Evolutionary conservation across 202 grass and related monocot genomes (phyloP).

Genomic region (Zoysia matrella): DNA sequence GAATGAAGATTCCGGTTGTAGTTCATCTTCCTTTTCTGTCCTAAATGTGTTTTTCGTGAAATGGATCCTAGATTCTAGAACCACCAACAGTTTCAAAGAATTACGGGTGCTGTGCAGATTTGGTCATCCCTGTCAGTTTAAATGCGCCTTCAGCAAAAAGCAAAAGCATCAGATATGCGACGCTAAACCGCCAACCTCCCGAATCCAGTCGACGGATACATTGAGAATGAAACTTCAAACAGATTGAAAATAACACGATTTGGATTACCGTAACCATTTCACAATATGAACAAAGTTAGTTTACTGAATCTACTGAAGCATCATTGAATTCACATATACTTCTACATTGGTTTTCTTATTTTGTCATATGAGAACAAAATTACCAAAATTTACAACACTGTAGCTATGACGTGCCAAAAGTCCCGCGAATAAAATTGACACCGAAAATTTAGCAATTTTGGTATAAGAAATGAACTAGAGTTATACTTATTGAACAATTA

Average conservation of each 20-base stretch:
- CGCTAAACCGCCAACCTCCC: conserved; percentile 5
- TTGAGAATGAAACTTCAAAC: background rate
- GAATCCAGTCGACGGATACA: background rate
- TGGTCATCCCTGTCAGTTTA: background rate
- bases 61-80: background rate
- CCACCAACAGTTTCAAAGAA: background rate
- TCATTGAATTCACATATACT: too few species aligned
- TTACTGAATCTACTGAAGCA: too few species aligned
- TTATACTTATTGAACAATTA: too few species aligned
- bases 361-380: background rate
- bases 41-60: background rate
- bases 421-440: too few species aligned
- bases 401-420: too few species aligned
- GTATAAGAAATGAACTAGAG: too few species aligned
- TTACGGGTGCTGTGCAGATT: background rate
- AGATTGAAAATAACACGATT: background rate
- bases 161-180: background rate
- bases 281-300: too few species aligned
- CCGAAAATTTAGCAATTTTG: too few species aligned
- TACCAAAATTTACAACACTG: too few species aligned
- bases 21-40: background rate
- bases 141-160: background rate
- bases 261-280: too few species aligned
- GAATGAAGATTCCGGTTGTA: background rate
- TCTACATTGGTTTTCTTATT: too few species aligned